Evolutionary conservation across 2,329 filamentous ascomycete species (phyloP), one percentile per base, ranked within the genome.

Genomic region (Cadophora malorum): DNA sequence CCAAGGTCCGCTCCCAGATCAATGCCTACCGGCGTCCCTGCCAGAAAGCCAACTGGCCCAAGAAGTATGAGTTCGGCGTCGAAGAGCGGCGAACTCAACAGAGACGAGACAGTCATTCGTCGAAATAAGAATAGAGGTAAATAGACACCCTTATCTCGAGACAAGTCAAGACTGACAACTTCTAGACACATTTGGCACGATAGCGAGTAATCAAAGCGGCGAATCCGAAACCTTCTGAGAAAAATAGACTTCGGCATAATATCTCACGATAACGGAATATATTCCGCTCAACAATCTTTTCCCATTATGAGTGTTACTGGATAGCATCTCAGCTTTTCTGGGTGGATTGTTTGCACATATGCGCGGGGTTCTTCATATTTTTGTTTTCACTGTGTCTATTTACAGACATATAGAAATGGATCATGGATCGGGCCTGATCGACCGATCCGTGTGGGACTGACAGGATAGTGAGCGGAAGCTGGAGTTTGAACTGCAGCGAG

Each of bases 111-210:
- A 55, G 73, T 76, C 25, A 72, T 74, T 14, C 68, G 73, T 62
- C 71, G 74, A 68, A 76, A 75, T 59, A 73, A 72, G 63, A 89
- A 88, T 80, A 82, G 86, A 83, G 84, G 87, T 89, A 80, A 3
- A 16, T 52, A 16, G 5, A 9, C 19, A 25, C 6, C 25, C 28
- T 14, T 28, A 5, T 16, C 16, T 4, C 19, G 38, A 49, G 16
- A 31, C 12, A 33, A 14, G 3, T 12, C 23, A 41, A n/a, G 31
- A 21, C 67, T 75, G 67, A 76, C 62, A 60, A 52, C 23, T n/a
- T 62, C n/a, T 49, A 86, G 84, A 86, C 76, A 86, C 85, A 56
- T 86, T 87, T 75, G 85, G 84, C 66, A 82, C 82, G 2, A 76
- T 83, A 66, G 80, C 80, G 25, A 85, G 83, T 71, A 82, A 85